These are phyloP conservation scores for Anthostomella pinea DNA, from an alignment of 2,329 filamentous ascomycete genomes.

Conservation along the genomic window DNA sequence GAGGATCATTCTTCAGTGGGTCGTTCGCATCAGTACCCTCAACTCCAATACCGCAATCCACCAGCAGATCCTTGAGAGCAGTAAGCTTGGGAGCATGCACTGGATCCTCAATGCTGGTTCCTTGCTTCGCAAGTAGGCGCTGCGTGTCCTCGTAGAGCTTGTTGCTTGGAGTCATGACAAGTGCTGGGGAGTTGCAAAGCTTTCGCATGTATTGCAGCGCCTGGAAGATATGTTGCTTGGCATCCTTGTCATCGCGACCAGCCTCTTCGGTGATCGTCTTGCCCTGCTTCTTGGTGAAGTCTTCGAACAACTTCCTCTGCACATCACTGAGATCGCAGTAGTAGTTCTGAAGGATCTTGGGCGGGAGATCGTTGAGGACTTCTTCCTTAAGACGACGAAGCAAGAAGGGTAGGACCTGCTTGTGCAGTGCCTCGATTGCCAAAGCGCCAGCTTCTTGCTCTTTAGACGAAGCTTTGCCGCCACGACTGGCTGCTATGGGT, in stretches of 20 bases:
- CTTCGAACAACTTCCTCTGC: conserved; percentile 92
- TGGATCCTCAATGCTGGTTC: conserved; percentile 79
- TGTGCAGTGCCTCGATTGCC: conserved; percentile 96
- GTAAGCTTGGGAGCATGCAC: conserved; percentile 89
- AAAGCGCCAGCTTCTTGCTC: conserved; percentile 96
- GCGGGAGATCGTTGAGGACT: conserved; percentile 90
- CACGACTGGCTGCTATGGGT: conserved; percentile 89
- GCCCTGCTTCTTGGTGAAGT: conserved; percentile 91
- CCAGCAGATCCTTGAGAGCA: conserved; percentile 84
- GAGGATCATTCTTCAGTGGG: too few species aligned
- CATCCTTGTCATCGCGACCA: conserved; percentile 80
- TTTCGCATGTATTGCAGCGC: conserved; percentile 99
- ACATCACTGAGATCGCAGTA: conserved; percentile 97
- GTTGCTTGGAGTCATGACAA: conserved; percentile 94
- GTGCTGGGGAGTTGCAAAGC: conserved; percentile 92
- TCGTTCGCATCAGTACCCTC: conserved; percentile 61
- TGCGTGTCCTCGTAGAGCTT: conserved; percentile 88
- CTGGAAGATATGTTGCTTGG: conserved; percentile 98
- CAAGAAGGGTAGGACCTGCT: conserved; percentile 95
- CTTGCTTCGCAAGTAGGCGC: conserved; percentile 71
- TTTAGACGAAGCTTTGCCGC: conserved; percentile 95
- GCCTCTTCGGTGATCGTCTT: conserved; percentile 84
- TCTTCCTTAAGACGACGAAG: conserved; percentile 96
- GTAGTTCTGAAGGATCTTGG: conserved; percentile 98
- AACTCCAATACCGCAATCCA: conserved; percentile 95